Percentiles rank a stretch among this genome's conserved stretches.
Conservation (phyloP, 2,329 filamentous ascomycete species). For the Diaporthe ampelina region DNA sequence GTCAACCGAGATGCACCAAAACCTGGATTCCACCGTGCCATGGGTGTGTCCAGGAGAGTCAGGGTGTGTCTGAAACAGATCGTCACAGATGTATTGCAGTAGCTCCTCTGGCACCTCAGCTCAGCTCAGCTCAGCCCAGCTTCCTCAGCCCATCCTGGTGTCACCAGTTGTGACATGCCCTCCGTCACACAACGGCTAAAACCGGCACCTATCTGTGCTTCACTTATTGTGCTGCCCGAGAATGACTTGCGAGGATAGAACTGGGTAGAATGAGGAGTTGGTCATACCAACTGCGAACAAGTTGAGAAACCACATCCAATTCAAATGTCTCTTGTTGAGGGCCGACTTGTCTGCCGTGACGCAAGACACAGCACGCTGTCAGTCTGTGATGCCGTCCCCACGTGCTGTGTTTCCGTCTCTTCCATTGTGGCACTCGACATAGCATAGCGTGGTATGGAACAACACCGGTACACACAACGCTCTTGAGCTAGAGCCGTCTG, state of each 20-base stretch:
- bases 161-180: not conserved
- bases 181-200: not conserved
- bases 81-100: not conserved
- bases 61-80: constrained; percentile 9
- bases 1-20: constrained; percentile 6
- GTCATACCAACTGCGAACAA: not conserved
- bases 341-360: not conserved
- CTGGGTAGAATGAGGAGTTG: not conserved
- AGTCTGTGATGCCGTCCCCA: not conserved
- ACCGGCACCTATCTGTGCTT: not conserved
- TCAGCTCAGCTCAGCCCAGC: not conserved
- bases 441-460: not conserved
- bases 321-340: not conserved
- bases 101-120: constrained; percentile 4
- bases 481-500: not conserved
- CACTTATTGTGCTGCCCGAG: not conserved
- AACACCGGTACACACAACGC: not conserved
- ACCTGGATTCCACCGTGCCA: constrained; percentile 28
- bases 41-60: not conserved
- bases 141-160: not conserved
- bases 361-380: not conserved
- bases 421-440: not conserved
- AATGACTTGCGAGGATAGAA: not conserved
- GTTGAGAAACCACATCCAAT: too few relatives aligned
- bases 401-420: not conserved